Percentiles rank a stretch among this genome's conserved stretches.
phyloP scores from a whole-genome alignment of 2,329 filamentous ascomycete genomes.

The Aspergillus fumigatiaffinis region DNA sequence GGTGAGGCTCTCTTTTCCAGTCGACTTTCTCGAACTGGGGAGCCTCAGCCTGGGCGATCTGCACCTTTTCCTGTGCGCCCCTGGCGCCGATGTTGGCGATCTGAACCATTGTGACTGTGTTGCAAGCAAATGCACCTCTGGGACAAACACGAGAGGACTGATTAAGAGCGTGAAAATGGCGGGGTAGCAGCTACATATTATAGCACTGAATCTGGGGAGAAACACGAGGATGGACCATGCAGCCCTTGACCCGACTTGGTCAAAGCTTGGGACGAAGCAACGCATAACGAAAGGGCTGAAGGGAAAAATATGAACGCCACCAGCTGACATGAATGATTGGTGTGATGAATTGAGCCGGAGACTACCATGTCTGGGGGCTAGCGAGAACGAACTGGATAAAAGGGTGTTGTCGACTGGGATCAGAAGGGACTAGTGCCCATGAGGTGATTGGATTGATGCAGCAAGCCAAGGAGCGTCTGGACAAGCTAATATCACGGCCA shows the following conservation, averaged over 20 bases:
- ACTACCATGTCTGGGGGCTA: neutral
- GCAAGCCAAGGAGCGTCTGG: neutral
- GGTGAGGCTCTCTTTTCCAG: slow-evolving; percentile 55
- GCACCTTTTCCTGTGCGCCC: neutral
- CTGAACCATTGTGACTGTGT: neutral
- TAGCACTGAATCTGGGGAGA: neutral
- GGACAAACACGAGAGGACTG: neutral
- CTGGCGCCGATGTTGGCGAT: neutral
- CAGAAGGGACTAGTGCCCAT: neutral
- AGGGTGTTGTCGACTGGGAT: neutral
- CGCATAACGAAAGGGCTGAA: neutral
- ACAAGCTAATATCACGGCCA: neutral
- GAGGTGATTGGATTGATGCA: neutral
- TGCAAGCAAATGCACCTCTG: neutral
- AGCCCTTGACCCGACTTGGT: neutral
- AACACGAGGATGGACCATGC: neutral
- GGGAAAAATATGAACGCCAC: neutral
- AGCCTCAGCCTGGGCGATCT: slow-evolving; percentile 26
- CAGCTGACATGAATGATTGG: neutral
- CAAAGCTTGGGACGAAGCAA: neutral
- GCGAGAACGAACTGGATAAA: neutral
- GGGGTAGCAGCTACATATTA: neutral
- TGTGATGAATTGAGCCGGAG: neutral
- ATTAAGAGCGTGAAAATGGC: neutral
- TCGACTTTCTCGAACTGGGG: slow-evolving; percentile 53